Conservation (phyloP, 768 basidiomycete genomes). For the Hydnum rufescens region DNA sequence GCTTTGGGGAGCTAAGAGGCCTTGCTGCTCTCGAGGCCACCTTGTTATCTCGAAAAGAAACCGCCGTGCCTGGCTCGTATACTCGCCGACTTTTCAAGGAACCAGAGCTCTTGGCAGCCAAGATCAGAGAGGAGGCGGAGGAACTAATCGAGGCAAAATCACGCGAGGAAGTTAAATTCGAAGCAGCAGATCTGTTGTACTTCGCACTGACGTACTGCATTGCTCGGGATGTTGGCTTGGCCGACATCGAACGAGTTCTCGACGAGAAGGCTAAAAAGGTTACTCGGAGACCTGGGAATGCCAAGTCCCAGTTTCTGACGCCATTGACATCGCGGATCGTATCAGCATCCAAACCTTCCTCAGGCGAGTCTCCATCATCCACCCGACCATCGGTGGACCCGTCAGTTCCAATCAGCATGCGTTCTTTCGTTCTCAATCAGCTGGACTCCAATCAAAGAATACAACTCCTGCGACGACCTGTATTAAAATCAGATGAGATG, state of each 20-base stretch:
- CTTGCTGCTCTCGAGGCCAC: conserved; percentile 64
- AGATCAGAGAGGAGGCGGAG: conserved; percentile 97
- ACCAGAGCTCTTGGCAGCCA: conserved; percentile 59
- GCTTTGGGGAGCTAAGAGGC: conserved; percentile 65
- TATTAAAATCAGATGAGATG: conserved; percentile 72
- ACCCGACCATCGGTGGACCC: conserved; percentile 12
- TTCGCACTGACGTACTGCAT: conserved; percentile 78
- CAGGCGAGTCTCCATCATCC: conserved; percentile 13
- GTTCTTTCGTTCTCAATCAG: conserved; percentile 38
- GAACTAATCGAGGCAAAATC: conserved; percentile 75
- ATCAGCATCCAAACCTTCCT: conserved; percentile 17
- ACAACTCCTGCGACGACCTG: conserved; percentile 66
- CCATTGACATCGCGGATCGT: conserved; percentile 13
- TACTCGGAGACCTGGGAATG: conserved; percentile 73
- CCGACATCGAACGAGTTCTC: conserved; percentile 67
- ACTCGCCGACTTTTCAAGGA: conserved; percentile 75
- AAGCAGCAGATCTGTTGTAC: conserved; percentile 89
- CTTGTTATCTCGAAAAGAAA: conserved; percentile 44
- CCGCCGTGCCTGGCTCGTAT: conserved; percentile 82
- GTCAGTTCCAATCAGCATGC: conserved; percentile 47
- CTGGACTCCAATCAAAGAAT: conserved; percentile 33
- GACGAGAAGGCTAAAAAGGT: conserved; percentile 75
- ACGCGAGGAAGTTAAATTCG: conserved; percentile 73
- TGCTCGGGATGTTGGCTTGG: conserved; percentile 57
- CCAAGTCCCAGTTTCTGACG: conserved; percentile 44